Base-by-base conservation (phyloP, 257 asterid species). In the Prunella vulgaris region DNA sequence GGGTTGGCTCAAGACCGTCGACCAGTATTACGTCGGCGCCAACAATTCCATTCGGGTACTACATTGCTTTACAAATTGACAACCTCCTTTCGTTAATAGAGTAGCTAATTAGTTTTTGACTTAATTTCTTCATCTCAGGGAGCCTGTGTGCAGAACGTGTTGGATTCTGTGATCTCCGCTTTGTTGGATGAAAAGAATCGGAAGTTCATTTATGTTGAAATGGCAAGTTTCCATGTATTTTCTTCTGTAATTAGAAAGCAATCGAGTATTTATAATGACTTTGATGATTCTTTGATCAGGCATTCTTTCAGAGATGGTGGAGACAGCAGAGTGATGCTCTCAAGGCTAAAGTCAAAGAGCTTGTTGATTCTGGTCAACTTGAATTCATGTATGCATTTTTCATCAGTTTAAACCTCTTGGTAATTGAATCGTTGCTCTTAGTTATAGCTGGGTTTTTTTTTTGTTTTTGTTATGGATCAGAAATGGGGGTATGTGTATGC, bases 401-500 rank as follows among this genome's bases (percentile, higher is more conserved):
- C 30, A 4, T 10, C 22, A 2, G 10, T 58, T 20, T 28, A n/a
- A 12, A 28, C 63, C 18, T 9, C 51, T 70, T 32, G 24, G 2
- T 62, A 7, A 18, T 14, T 12, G 21, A 33, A 20, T 33, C 28
- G 40, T 30, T 53, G 40, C 15, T 57, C 57, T 70, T 24, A 64
- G 22, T 56, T 58, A 65, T 30, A 27, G 60, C n/a, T 35, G 24
- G 56, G 56, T 44, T 51, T 6, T n/a, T n/a, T n/a, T n/a, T n/a
- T n/a, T n/a, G n/a, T n/a, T n/a, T 70, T 46, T 42, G 33, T 64
- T 64, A 30, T 4, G 49, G 63, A 60, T 75, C 78, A 89, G 96
- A 82, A 89, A 89, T 68, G 96, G 96, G 62, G 96, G 88, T 20
- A 86, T 86, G 92, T 89, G 96, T 71, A 89, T 89, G 96, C 96